Percentiles rank a stretch among this genome's conserved stretches.
phyloP scores from a whole-genome alignment of 169 alveolate species.

The Plasmodium sp. region DNA sequence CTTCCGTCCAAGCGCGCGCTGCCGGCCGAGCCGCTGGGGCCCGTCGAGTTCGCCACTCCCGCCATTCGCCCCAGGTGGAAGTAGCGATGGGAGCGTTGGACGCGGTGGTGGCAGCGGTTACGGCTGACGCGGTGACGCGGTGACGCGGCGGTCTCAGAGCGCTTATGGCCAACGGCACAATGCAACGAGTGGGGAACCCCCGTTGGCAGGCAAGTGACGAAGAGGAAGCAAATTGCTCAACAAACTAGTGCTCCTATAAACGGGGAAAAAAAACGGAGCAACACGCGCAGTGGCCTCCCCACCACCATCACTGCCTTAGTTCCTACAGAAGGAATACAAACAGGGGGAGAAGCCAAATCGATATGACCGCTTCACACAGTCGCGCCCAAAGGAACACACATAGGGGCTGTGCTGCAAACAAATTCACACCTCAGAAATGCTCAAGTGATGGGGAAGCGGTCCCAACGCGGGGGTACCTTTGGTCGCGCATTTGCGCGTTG shows the following conservation, averaged over 20 bases:
- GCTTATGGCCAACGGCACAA: background rate
- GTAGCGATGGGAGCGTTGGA: background rate
- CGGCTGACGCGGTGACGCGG: too few species aligned
- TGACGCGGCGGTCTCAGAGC: background rate
- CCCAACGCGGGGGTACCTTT: background rate
- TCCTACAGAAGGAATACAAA: background rate
- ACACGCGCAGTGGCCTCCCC: background rate
- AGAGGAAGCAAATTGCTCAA: background rate
- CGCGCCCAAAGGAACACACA: background rate
- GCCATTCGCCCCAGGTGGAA: background rate
- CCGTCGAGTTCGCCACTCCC: background rate
- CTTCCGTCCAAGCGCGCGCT: slow-evolving; percentile 49
- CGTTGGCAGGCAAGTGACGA: background rate
- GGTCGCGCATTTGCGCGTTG: background rate
- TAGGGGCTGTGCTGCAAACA: background rate
- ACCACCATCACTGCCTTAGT: background rate
- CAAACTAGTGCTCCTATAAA: background rate
- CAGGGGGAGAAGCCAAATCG: background rate
- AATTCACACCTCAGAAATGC: background rate
- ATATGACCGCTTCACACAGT: background rate
- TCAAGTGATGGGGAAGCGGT: background rate
- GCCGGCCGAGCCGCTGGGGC: background rate
- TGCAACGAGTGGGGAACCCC: background rate
- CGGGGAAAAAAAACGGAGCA: background rate
- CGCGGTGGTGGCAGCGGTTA: background rate